phyloP scores from a whole-genome alignment of 2,329 filamentous ascomycete genomes.

The Xylariaceae sp. region DNA sequence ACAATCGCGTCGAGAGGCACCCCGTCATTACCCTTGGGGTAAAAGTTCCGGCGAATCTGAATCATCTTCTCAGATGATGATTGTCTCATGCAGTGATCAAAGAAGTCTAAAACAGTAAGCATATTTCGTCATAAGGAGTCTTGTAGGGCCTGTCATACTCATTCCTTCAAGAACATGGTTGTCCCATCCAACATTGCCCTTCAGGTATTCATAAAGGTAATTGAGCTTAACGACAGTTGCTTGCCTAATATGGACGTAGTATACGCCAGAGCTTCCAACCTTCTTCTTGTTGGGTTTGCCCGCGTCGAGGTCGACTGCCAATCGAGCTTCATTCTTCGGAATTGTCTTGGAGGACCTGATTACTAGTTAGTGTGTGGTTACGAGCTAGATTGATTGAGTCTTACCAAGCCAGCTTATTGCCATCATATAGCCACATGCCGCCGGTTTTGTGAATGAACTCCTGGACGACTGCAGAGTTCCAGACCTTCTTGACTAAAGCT shows the following conservation, averaged over 20 bases:
- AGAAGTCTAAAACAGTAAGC: slow-evolving; percentile 63
- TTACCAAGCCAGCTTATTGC: slow-evolving; percentile 85
- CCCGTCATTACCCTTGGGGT: slow-evolving; percentile 59
- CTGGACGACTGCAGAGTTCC: slow-evolving; percentile 70
- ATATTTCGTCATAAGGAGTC: background rate
- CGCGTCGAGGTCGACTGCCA: slow-evolving; percentile 74
- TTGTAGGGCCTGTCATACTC: slow-evolving; percentile 56
- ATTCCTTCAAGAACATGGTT: slow-evolving; percentile 77
- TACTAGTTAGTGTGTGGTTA: slow-evolving; percentile 20
- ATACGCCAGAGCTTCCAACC: slow-evolving; percentile 47
- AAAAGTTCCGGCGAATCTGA: slow-evolving; percentile 84
- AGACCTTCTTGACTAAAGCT: slow-evolving; percentile 76
- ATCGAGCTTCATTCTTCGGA: slow-evolving; percentile 56
- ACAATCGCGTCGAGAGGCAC: slow-evolving; percentile 68
- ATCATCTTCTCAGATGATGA: slow-evolving; percentile 72
- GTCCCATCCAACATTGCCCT: slow-evolving; percentile 65
- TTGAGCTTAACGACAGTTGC: slow-evolving; percentile 74
- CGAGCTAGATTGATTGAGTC: slow-evolving; percentile 29
- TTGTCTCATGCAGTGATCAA: slow-evolving; percentile 88
- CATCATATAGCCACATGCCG: slow-evolving; percentile 75
- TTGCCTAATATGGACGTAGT: slow-evolving; percentile 66
- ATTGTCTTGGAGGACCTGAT: slow-evolving; percentile 49
- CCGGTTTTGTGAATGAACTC: slow-evolving; percentile 56
- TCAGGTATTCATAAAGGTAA: slow-evolving; percentile 70
- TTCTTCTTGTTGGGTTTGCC: slow-evolving; percentile 37